Evolutionary conservation across 768 basidiomycete species (phyloP).

Genomic region (Suillus paluster): DNA sequence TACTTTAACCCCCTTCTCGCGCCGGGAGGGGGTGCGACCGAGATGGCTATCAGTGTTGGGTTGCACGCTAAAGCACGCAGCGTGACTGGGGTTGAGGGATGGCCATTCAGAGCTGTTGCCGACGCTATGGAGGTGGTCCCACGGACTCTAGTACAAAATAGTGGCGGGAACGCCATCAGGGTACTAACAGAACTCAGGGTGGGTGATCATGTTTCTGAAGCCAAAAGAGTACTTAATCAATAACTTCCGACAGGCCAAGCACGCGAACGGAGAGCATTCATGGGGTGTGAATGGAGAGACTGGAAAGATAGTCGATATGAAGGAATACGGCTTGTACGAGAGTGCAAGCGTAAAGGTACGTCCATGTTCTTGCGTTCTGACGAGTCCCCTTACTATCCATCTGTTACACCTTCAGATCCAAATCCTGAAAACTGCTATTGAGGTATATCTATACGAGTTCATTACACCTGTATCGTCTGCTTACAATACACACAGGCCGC

Average conservation of each 20-base stretch:
- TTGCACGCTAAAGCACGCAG: constrained; percentile 78
- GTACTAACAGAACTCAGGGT: constrained; percentile 93
- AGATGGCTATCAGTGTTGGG: constrained; percentile 96
- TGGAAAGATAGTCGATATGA: constrained; percentile 97
- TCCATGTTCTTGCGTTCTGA: background rate
- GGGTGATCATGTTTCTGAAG: constrained; percentile 30
- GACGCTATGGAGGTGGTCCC: constrained; percentile 99
- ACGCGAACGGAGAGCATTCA: constrained; percentile 86
- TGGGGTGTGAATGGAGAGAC: constrained; percentile 98
- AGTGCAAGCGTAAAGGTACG: constrained; percentile 91
- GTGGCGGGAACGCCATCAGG: constrained; percentile 93
- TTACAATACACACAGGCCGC: constrained; percentile 59
- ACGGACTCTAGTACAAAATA: constrained; percentile 91
- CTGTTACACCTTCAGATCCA: constrained; percentile 63
- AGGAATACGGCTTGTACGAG: constrained; percentile 90
- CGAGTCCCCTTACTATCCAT: background rate
- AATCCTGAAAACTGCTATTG: constrained; percentile 95
- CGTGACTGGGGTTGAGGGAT: constrained; percentile 87
- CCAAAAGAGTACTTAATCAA: background rate
- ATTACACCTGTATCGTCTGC: constrained; percentile 1
- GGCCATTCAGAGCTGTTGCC: constrained; percentile 89
- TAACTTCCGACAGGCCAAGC: constrained; percentile 72
- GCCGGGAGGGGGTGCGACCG: constrained; percentile 95
- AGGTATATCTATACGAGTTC: constrained; percentile 49
- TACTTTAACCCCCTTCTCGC: constrained; percentile 95